These are phyloP conservation scores for Citrullus amarus DNA, from an alignment of 306 rosid genomes.

Conservation along the genomic window DNA sequence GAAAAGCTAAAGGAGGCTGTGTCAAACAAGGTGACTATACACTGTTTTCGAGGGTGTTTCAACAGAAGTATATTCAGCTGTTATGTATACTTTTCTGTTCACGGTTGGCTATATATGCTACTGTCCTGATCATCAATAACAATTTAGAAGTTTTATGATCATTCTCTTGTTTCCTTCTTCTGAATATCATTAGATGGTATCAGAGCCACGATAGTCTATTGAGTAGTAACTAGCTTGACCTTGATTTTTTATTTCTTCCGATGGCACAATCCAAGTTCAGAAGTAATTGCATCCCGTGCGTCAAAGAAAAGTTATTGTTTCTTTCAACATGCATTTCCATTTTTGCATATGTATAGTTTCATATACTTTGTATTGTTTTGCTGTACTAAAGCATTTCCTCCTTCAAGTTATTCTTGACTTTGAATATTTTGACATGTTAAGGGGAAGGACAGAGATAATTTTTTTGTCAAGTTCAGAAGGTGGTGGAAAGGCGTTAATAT, in stretches of 20 bases:
- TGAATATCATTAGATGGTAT: not conserved
- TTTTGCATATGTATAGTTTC: not conserved
- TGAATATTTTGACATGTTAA: constrained; percentile 26
- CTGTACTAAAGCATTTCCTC: not conserved
- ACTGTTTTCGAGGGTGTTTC: not conserved
- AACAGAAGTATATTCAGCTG: not conserved
- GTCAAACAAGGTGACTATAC: constrained; percentile 51
- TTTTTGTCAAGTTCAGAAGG: constrained; percentile 73
- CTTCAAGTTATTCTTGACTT: constrained; percentile 11
- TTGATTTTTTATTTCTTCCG: no score
- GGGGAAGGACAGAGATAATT: constrained; percentile 39
- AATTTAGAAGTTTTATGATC: not conserved
- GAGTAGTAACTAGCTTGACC: not conserved
- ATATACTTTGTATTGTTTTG: not conserved
- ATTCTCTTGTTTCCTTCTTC: not conserved
- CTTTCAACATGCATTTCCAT: not conserved
- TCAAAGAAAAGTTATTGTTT: not conserved
- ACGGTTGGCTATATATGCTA: not conserved
- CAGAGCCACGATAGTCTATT: not conserved
- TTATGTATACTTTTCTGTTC: not conserved
- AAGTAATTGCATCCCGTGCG: not conserved
- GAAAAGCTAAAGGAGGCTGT: constrained; percentile 79
- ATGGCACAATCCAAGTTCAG: not conserved
- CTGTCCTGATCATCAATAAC: not conserved
- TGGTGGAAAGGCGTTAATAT: constrained; percentile 98